These are phyloP conservation scores for Ustilago esculenta DNA, from an alignment of 1,284 basidiomycete species.

Conservation along the genomic window DNA sequence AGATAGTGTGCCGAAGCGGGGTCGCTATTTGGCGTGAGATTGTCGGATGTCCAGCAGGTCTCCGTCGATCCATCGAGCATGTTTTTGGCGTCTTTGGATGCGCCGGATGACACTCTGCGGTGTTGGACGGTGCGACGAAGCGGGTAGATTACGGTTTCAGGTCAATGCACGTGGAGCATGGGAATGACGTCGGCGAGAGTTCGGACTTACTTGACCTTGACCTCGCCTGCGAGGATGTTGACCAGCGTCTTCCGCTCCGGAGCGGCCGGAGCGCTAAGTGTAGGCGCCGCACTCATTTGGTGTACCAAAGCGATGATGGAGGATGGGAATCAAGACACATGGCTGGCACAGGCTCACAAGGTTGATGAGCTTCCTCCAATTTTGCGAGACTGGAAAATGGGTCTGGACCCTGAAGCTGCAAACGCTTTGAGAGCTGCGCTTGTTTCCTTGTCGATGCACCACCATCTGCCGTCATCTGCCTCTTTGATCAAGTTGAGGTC, in stretches of 20 bases:
- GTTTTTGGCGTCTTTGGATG: conserved; percentile 39
- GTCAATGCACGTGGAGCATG: too few relatives aligned
- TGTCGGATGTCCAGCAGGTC: conserved; percentile 50
- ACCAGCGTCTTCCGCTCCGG: conserved; percentile 1
- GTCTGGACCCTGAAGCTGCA: too few relatives aligned
- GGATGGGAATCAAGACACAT: neutral
- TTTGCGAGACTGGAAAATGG: too few relatives aligned
- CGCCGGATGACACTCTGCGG: conserved; percentile 39
- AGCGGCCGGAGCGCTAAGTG: conserved; percentile 8
- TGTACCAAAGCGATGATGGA: neutral
- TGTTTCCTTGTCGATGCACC: too few relatives aligned
- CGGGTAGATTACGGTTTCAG: too few relatives aligned
- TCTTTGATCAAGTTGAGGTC: too few relatives aligned
- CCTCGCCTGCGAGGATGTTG: conserved; percentile 33
- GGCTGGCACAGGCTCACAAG: too few relatives aligned
- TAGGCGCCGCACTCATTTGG: conserved; percentile 26
- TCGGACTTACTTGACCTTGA: conserved; percentile 41
- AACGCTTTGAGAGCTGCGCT: too few relatives aligned
- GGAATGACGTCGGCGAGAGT: too few relatives aligned
- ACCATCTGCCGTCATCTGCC: too few relatives aligned
- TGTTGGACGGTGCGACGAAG: neutral
- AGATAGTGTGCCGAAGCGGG: conserved; percentile 6
- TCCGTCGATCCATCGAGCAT: conserved; percentile 40
- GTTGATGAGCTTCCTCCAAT: too few relatives aligned
- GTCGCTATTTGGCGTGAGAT: conserved; percentile 30